Percentiles rank a stretch among this genome's conserved stretches.
Conservation (phyloP, 169 alveolate species). For the Plasmodium reichenowi region DNA sequence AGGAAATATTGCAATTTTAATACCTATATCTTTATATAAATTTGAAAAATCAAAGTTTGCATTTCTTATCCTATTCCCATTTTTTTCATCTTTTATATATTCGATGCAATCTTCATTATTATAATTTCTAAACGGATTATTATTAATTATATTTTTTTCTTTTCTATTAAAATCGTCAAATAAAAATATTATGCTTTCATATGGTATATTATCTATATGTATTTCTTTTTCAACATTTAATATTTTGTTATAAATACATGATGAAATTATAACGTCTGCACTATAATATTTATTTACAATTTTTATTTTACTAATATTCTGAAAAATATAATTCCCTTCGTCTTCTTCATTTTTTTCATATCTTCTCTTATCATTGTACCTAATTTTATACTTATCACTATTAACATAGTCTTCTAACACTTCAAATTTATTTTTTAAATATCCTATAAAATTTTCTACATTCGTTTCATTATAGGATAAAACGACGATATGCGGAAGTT, state of each 20-base stretch:
- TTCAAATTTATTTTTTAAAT: constrained; percentile 18
- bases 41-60: constrained; percentile 58
- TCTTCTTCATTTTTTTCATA: neutral
- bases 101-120: constrained; percentile 42
- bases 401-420: constrained; percentile 19
- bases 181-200: constrained; percentile 52
- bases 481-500: constrained; percentile 37
- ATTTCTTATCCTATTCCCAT: constrained; percentile 40
- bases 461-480: constrained; percentile 30
- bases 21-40: constrained; percentile 51
- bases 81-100: constrained; percentile 29
- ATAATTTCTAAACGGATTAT: constrained; percentile 46
- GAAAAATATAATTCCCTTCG: constrained; percentile 8
- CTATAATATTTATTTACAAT: constrained; percentile 59
- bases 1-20: constrained; percentile 69
- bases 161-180: constrained; percentile 31
- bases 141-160: constrained; percentile 27
- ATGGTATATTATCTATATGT: constrained; percentile 24
- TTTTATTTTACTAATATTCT: constrained; percentile 17
- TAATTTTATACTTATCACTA: constrained; percentile 11
- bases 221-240: neutral
- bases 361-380: neutral
- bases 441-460: constrained; percentile 5
- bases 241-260: constrained; percentile 13
- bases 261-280: constrained; percentile 34